These are phyloP conservation scores for Penicillium sp. DNA, from an alignment of 2,329 filamentous ascomycete genomes.

Conservation along the genomic window DNA sequence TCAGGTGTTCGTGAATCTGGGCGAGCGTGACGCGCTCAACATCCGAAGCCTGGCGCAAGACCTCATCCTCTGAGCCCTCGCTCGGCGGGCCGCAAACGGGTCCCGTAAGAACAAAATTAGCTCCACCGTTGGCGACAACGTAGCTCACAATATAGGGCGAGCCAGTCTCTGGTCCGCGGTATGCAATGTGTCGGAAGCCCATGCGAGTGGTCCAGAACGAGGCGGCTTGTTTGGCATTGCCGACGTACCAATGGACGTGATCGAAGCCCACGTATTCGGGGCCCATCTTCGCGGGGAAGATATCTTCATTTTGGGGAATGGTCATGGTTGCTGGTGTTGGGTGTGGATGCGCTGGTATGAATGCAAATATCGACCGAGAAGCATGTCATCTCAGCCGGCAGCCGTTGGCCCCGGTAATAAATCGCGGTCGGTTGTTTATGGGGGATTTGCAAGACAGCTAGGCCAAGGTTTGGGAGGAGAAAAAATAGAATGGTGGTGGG, in stretches of 20 bases:
- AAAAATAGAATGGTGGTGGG: conserved; percentile 1
- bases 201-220: conserved; percentile 80
- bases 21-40: conserved; percentile 63
- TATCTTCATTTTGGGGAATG: conserved; percentile 10
- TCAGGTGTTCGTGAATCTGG: conserved; percentile 76
- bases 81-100: conserved; percentile 62
- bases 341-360: background rate
- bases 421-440: conserved; percentile 1
- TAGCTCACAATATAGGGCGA: conserved; percentile 75
- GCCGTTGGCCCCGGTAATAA: background rate
- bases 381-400: background rate
- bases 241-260: conserved; percentile 89
- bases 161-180: conserved; percentile 81
- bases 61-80: conserved; percentile 56
- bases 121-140: conserved; percentile 71
- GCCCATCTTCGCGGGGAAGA: conserved; percentile 23
- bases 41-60: conserved; percentile 39
- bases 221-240: conserved; percentile 89
- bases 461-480: background rate
- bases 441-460: conserved; percentile 2
- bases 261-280: conserved; percentile 63
- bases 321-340: conserved; percentile 3
- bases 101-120: conserved; percentile 81
- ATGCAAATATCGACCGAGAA: background rate
- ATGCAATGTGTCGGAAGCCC: conserved; percentile 76